Evolutionary conservation across 164 flowering plant genomes (phyloP).

Genomic region (Vitis amurensis): DNA sequence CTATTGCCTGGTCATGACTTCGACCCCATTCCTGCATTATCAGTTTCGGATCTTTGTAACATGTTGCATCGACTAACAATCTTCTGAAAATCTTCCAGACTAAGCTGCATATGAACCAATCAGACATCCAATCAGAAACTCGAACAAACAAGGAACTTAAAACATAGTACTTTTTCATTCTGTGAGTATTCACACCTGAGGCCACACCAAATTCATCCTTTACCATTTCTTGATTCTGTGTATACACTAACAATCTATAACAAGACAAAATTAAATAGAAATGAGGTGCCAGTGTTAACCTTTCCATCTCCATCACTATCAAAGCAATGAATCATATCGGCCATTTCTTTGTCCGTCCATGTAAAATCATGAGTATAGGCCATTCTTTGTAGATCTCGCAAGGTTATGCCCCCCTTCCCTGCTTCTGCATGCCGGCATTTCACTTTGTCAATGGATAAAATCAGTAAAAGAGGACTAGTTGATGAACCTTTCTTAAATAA

Average conservation of each 20-base stretch:
- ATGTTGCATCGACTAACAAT: conserved; percentile 67
- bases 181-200: too few relatives aligned
- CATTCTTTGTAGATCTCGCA: conserved; percentile 58
- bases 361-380: conserved; percentile 74
- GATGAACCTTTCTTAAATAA: too few relatives aligned
- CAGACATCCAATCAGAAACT: neutral
- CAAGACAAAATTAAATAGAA: neutral
- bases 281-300: conserved; percentile 32
- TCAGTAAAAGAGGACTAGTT: neutral
- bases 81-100: conserved; percentile 66
- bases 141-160: neutral
- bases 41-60: conserved; percentile 36
- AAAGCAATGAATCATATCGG: conserved; percentile 74
- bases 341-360: conserved; percentile 82
- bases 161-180: too few relatives aligned
- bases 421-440: conserved; percentile 43
- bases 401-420: conserved; percentile 60
- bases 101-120: conserved; percentile 45
- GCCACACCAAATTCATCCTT: too few relatives aligned
- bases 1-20: too few relatives aligned
- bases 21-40: neutral
- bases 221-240: too few relatives aligned
- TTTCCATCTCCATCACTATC: conserved; percentile 79
- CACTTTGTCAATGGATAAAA: conserved; percentile 7
- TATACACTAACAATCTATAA: too few relatives aligned